Base-by-base conservation (phyloP, 2,329 filamentous ascomycete species). In the Colletotrichum eleusines region DNA sequence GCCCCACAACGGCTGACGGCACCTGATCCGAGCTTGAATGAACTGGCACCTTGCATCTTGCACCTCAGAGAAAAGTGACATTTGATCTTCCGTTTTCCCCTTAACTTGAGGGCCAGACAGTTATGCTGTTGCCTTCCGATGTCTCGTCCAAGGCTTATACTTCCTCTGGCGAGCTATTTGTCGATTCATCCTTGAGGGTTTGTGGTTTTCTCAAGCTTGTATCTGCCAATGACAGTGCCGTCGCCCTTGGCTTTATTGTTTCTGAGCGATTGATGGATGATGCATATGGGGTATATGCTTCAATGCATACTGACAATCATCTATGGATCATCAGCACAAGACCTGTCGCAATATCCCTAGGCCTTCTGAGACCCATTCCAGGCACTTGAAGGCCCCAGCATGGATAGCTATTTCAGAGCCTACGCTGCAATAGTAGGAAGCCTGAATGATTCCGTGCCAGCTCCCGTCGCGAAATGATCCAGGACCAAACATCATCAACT, bases 1-100 rank as follows among this genome's bases (percentile, higher is more conserved):
- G 46, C n/a, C 44, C 59, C 59, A 40, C 63, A 66, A 26, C 42
- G 42, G 18, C 38, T 40, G 26, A 40, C 38, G 51, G 51, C 53
- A 57, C 31, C n/a, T 50, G 35, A 44, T 60, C 31, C 23, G 23
- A 26, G 40, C 28, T 26, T 55, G 53, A 46, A n/a, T 18, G 28
- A 35, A 23, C 28, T 9, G 33, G n/a, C 20, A 28, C 12, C 40
- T 44, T 20, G 2, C 33, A 31, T 9, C n/a, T 14, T 38, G n/a
- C 11, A 38, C 33, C 53, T 55, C 31, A n/a, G 35, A n/a, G 53
- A 38, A 38, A 55, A 26, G n/a, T 9, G 53, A 3, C 12, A 14
- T 16, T 16, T 12, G 16, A 28, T 57, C 7, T 26, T 11, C 35
- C 7, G 14, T 40, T 18, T 40, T 7, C 4, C 26, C 26, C 23